Base-by-base conservation (phyloP, 352 stramenopile genomes). In the Pythium monospermum region DNA sequence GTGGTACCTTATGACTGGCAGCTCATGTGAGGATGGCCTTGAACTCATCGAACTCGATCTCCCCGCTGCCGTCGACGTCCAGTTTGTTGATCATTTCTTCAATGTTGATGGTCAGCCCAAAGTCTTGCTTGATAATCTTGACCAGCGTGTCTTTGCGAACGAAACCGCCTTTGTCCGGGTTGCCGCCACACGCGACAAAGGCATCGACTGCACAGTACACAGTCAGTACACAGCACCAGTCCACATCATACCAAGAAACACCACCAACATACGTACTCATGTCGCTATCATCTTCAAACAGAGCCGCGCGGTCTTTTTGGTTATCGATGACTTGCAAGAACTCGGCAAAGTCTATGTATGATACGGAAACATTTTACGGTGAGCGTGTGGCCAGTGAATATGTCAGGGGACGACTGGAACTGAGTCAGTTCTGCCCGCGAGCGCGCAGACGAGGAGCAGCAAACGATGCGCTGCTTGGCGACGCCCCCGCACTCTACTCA, bases 291-390 rank as follows among this genome's bases (percentile, higher is more conserved):
- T 98, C 93, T 61, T 98, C 92, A 61, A 97, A 96, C 63, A 97
- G 90, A 32, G 90, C 84, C 3, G 94, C 92, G 22, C 90, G 73
- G 51, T 98, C 92, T 61, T 99, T 98, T 64, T 99, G 95, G 47
- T 96, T 98, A 66, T 98, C 95, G 41, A 99, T 98, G 26, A 99
- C 93, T 69, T 98, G 96, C 21, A 99, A 71, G 58, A 99, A 98
- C 59, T 99, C 96, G 49, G 91, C 88, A 76, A 99, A 99, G 58
- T 99, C 95, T 90, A 54, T 8, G 6, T n/a, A 40, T 10, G 23
- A n/a, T n/a, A n/a, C n/a, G n/a, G n/a, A n/a, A n/a, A n/a, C n/a
- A n/a, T n/a, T n/a, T n/a, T n/a, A n/a, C n/a, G n/a, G n/a, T n/a
- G n/a, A n/a, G n/a, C n/a, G n/a, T n/a, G n/a, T n/a, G n/a, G n/a